phyloP scores from a whole-genome alignment of 768 basidiomycete species.

The Coprinopsis strossmayeri region DNA sequence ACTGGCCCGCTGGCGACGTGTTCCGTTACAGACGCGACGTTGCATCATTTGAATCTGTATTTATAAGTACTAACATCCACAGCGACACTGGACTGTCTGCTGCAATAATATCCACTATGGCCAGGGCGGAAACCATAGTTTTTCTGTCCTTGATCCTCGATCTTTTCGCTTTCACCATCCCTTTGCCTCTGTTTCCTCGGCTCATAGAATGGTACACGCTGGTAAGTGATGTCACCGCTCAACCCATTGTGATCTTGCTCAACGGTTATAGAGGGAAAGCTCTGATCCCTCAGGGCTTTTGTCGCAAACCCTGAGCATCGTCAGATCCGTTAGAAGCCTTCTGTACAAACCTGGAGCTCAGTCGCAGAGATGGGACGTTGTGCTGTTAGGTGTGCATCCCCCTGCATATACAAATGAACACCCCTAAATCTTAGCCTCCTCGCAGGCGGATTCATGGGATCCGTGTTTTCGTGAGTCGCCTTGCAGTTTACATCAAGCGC shows the following conservation, averaged over 20 bases:
- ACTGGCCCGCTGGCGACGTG: slow-evolving; percentile 6
- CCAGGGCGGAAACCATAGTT: slow-evolving; percentile 71
- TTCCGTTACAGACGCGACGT: too few relatives aligned
- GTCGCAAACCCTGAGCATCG: slow-evolving; percentile 58
- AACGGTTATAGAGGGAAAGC: slow-evolving; percentile 53
- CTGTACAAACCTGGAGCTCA: slow-evolving; percentile 55
- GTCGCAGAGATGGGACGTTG: slow-evolving; percentile 86
- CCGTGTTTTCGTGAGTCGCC: slow-evolving; percentile 75
- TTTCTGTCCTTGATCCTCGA: slow-evolving; percentile 90
- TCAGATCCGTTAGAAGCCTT: slow-evolving; percentile 59
- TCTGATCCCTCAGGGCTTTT: slow-evolving; percentile 67
- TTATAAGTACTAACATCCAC: neutral
- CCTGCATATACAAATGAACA: neutral
- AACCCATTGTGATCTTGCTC: neutral
- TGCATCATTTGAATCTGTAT: too few relatives aligned
- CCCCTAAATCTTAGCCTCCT: neutral
- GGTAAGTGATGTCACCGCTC: slow-evolving; percentile 31
- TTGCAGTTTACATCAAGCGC: neutral
- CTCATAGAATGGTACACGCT: slow-evolving; percentile 88
- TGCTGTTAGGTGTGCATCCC: slow-evolving; percentile 67
- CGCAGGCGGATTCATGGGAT: slow-evolving; percentile 84
- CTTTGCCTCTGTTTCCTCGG: slow-evolving; percentile 96
- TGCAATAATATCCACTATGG: slow-evolving; percentile 31
- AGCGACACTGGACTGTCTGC: slow-evolving; percentile 3
- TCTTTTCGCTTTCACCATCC: slow-evolving; percentile 87